Base-by-base conservation (phyloP, 768 basidiomycete genomes). In the Goffeauzyma gilvescens region DNA sequence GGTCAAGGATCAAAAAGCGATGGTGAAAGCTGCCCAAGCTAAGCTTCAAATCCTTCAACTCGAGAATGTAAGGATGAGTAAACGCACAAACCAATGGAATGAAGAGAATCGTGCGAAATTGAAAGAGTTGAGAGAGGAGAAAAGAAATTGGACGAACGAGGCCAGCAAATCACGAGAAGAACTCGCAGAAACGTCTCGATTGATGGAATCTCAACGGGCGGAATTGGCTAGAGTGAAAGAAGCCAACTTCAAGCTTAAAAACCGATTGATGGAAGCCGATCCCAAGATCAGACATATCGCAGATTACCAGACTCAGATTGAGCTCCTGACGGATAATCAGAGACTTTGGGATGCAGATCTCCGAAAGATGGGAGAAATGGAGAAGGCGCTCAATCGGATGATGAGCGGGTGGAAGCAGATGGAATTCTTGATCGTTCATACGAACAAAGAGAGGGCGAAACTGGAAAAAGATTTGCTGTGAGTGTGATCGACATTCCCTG, bases 211-310 rank as follows among this genome's bases (percentile, higher is more conserved):
- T 21, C 38, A 38, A 32, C 33, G 40, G 32, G 15, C 33, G 37
- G 44, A 45, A 18, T 32, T 45, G 15, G 25, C 38, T 5, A 30
- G 37, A 23, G 44, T 38, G 20, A 45, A 45, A 33, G 44, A 45
- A 15, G 37, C 36, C n/a, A 28, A 36, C 18, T 45, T 45, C 38
- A 45, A 45, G 27, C 38, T 45, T 5, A 24, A 45, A 32, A 45
- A 45, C 38, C 32, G 38, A 32, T 32, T 45, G 3, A 21, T 32
- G 0, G 44, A 45, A 24, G 44, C 44, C 8, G 44, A 45, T 21
- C 44, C 44, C 6, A 45, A 45, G 38, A 45, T 45, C 14, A 45
- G 40, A 22, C 36, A 40, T 30, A 45, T 45, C 15, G 32, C 33
- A 4, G 44, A 45, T 32, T 45, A 45, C 32, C 38, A 45, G 21